Evolutionary conservation across 1,284 basidiomycete genomes (phyloP), one percentile per base, ranked within the genome.

Genomic region (Mrakiaceae sp.): DNA sequence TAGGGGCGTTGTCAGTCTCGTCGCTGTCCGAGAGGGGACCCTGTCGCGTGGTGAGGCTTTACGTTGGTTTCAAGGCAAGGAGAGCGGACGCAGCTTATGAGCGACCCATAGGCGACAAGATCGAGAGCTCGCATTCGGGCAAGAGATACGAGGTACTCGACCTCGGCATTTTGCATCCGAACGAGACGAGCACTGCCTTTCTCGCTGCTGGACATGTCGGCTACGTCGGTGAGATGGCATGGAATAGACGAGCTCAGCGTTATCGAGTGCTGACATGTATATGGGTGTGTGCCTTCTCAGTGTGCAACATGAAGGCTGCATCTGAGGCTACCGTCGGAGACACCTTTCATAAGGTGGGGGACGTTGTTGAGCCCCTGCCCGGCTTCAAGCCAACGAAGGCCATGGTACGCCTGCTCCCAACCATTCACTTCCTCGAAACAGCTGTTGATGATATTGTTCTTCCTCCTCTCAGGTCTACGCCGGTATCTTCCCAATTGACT

Each of bases 251-350:
- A 27, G 27, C 27, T 27, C 27, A 27, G 27, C 27, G 27, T 27
- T 27, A 27, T 27, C 27, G 27, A 27, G 27, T 27, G 27, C 27
- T 27, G 27, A 27, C 27, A 27, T 27, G 27, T 27, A 27, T 27
- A 27, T 27, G 27, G 27, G 27, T 27, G 27, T 27, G 27, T 27
- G 27, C 27, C 27, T 27, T 27, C 44, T 16, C 64, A 71, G 77
- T 90, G 2, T 97, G 93, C 76, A 97, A 92, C 72, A 98, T 98
- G 95, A 98, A 98, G 75, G 88, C 98, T 6, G 61, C 55, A 0
- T 48, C 49, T 9, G 65, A 58, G 60, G 90, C 90, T 40, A 86
- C 88, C 72, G 86, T 97, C 64, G 96, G 96, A 48, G 96, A 99
- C 74, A 98, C 96, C 0, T 81, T 98, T 64, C 83, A 93, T 74